Base-by-base conservation (phyloP, 768 basidiomycete genomes). In the Boletus sensibilis region DNA sequence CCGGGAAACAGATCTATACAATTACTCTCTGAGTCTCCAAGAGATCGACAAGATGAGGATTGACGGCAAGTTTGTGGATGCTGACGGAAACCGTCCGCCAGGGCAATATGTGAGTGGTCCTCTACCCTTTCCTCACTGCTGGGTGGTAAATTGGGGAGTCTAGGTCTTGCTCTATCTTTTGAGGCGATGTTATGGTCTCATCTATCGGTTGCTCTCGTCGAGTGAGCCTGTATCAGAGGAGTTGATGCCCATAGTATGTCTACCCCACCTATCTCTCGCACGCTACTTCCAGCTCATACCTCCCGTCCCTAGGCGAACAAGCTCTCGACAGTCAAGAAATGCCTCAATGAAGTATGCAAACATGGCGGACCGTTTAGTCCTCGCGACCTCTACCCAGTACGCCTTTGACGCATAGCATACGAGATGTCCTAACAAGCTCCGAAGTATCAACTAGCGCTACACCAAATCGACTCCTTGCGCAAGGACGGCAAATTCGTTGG, bases 161-260 rank as follows among this genome's bases (percentile, higher is more conserved):
- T 58, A 98, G 95, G 94, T 95, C 23, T 76, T 98, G 43, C 79
- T 99, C 23, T 99, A 97, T 71, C 82, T 98, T 37, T 78, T 99
- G 51, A 78, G 96, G 64, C 83, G 96, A 68, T 99, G 97, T 77
- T 95, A 98, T 71, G 96, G 96, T 58, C 81, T 98, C 50, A 95
- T 97, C 63, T 98, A 98, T 72, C 83, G 89, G 29, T 73, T 99
- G 47, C 82, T 99, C 59, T 94, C 94, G 25, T 94, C 94, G 20
- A 93, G 91, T 59, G 96, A 98, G 74, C 97, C 97, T 0, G 94
- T 99, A 3, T 96, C 94, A 0, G 97, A 99, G 72, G 97, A 98
- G 72, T 76, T 99, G 16, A 98, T 98, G 91, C 95, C 95, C 6
- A 83, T 97, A 38, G 95, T 95, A 72, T 53, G 83, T 68, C 39